A percentile compares a stretch with the other conserved stretches of the same genome.
Evolutionary conservation across 257 asterid species (phyloP).

Genomic region (Salvia rosmarinus): DNA sequence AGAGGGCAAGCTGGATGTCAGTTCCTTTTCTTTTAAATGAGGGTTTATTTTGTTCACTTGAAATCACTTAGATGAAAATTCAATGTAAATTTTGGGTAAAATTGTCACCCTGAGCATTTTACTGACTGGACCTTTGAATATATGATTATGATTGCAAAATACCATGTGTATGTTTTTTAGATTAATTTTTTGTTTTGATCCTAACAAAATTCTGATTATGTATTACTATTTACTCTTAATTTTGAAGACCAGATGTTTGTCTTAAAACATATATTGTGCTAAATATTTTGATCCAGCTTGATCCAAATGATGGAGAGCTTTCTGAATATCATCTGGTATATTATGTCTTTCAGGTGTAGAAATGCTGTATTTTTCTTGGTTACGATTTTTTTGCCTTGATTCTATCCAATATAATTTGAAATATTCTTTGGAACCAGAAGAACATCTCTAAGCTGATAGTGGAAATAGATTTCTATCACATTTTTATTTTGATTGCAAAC

Average conservation of each 20-base stretch:
- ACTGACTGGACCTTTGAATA: neutral
- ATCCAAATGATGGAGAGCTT: neutral
- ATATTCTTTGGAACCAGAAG: neutral
- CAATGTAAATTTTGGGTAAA: neutral
- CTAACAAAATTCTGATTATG: neutral
- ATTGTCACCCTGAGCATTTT: neutral
- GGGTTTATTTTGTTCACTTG: neutral
- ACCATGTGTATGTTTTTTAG: neutral
- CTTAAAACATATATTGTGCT: neutral
- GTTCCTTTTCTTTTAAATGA: neutral
- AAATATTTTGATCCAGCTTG: neutral
- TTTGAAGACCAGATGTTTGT: neutral
- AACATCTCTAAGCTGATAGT: neutral
- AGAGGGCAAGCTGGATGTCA: neutral
- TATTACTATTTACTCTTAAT: neutral
- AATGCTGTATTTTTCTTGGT: neutral
- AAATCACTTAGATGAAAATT: neutral
- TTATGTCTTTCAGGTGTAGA: neutral
- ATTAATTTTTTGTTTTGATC: neutral
- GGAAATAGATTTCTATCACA: too few relatives aligned
- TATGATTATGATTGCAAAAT: too few relatives aligned
- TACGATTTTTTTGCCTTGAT: slow-evolving; percentile 4
- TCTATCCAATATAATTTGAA: neutral
- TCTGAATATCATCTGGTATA: neutral
- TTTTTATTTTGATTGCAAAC: neutral